A percentile compares a stretch with the other conserved stretches of the same genome.
phyloP scores from a whole-genome alignment of 495 filamentous ascomycete species.

The Aspergillus mulundensis region DNA sequence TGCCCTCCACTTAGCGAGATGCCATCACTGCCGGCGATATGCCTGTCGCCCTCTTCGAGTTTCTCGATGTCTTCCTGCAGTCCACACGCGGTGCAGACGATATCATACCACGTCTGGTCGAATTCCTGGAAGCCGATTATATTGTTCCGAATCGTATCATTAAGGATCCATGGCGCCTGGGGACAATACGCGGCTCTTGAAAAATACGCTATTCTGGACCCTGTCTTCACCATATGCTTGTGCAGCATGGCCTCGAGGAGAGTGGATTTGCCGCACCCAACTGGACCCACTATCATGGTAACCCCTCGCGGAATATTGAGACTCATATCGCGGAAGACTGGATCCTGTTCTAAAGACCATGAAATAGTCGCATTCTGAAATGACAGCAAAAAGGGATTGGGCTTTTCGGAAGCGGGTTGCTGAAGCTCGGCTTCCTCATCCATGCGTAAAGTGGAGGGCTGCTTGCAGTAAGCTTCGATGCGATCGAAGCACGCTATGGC shows the following conservation, averaged over 20 bases:
- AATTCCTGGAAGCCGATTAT: conserved; percentile 14
- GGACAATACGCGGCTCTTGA: conserved; percentile 30
- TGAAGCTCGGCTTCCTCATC: too few relatives aligned
- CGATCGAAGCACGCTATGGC: conserved; percentile 26
- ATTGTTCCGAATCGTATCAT: conserved; percentile 32
- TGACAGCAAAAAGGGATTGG: too few relatives aligned
- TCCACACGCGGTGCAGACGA: too few relatives aligned
- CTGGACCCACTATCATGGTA: conserved; percentile 13
- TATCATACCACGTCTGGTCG: neutral
- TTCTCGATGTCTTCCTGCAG: too few relatives aligned
- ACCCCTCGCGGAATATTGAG: neutral
- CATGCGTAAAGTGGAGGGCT: too few relatives aligned
- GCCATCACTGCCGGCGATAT: conserved; percentile 75
- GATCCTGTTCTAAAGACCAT: too few relatives aligned
- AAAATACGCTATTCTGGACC: too few relatives aligned
- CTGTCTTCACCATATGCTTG: neutral
- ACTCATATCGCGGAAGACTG: neutral
- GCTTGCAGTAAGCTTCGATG: conserved; percentile 26
- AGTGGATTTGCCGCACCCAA: conserved; percentile 27
- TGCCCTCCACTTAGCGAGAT: conserved; percentile 81
- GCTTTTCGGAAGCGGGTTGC: too few relatives aligned
- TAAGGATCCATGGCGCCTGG: conserved; percentile 35
- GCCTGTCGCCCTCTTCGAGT: conserved; percentile 51
- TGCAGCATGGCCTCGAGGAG: conserved; percentile 21
- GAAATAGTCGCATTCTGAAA: too few relatives aligned